A percentile compares a stretch with the other conserved stretches of the same genome.
Evolutionary conservation across 2,329 filamentous ascomycete genomes (phyloP).

Genomic region (Colletotrichum sp.): DNA sequence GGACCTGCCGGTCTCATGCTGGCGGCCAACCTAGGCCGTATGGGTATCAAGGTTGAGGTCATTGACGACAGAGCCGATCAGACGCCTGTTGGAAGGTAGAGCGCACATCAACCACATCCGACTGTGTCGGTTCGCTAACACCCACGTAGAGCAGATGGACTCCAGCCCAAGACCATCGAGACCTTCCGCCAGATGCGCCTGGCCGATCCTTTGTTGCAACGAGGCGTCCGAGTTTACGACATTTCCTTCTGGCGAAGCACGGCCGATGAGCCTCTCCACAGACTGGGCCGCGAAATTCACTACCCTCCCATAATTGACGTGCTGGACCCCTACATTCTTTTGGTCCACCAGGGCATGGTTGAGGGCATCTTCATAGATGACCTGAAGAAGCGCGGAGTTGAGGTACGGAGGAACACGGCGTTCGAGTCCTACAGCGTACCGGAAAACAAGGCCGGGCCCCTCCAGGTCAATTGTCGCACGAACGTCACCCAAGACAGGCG

Average conservation of each 20-base stretch:
- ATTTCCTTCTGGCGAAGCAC: conserved; percentile 74
- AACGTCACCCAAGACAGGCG: conserved; percentile 56
- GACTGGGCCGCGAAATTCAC: conserved; percentile 70
- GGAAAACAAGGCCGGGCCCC: conserved; percentile 45
- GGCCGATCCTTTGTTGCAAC: conserved; percentile 70
- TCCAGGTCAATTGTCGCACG: conserved; percentile 56
- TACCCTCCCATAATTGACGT: conserved; percentile 69
- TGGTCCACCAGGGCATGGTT: conserved; percentile 77
- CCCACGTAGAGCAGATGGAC: conserved; percentile 64
- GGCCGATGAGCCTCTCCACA: conserved; percentile 55
- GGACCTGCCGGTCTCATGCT: conserved; percentile 63
- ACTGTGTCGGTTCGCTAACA: not conserved
- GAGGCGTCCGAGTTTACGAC: conserved; percentile 74
- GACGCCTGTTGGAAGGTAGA: conserved; percentile 66
- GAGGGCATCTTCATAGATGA: conserved; percentile 75
- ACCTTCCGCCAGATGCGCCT: conserved; percentile 76
- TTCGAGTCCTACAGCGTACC: conserved; percentile 64
- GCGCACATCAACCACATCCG: not conserved
- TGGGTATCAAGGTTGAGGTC: conserved; percentile 68
- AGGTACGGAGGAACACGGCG: conserved; percentile 67
- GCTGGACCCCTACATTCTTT: conserved; percentile 60
- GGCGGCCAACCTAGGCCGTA: conserved; percentile 62
- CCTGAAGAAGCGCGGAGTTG: conserved; percentile 66
- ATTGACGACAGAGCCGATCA: conserved; percentile 73
- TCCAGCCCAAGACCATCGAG: conserved; percentile 81